These are phyloP conservation scores for Clathrus columnatus DNA, from an alignment of 768 basidiomycete genomes.

Conservation along the genomic window DNA sequence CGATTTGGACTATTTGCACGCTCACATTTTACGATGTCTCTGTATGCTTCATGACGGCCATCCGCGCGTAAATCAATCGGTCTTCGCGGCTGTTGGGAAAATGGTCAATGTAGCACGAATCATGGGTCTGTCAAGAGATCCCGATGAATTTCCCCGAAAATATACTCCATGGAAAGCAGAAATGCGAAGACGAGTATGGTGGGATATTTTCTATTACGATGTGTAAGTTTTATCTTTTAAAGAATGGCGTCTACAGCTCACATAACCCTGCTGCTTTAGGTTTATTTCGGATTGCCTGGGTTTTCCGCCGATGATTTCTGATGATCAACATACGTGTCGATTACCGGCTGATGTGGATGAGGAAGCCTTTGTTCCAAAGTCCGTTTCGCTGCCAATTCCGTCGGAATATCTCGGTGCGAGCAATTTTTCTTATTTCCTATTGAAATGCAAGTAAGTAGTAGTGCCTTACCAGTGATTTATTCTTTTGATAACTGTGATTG, in stretches of 20 bases:
- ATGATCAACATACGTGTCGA: constrained; percentile 45
- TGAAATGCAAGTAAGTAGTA: constrained; percentile 51
- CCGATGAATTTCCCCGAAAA: constrained; percentile 40
- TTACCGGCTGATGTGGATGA: constrained; percentile 53
- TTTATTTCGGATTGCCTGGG: constrained; percentile 63
- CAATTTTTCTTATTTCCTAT: constrained; percentile 40
- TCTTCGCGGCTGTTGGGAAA: constrained; percentile 50
- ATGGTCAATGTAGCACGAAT: constrained; percentile 56
- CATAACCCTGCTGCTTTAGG: constrained; percentile 28
- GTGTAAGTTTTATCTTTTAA: constrained; percentile 39
- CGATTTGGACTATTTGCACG: constrained; percentile 49
- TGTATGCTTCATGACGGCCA: constrained; percentile 45
- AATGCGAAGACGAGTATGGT: constrained; percentile 56
- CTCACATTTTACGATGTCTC: constrained; percentile 50
- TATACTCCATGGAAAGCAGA: constrained; percentile 45
- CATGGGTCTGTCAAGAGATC: constrained; percentile 56
- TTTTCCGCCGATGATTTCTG: constrained; percentile 50
- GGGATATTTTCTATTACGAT: constrained; percentile 74
- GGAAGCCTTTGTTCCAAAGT: constrained; percentile 38
- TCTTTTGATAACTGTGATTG: constrained; percentile 1
- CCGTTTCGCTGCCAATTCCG: constrained; percentile 36
- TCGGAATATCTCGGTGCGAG: constrained; percentile 18
- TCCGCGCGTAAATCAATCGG: constrained; percentile 31
- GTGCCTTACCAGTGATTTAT: background rate
- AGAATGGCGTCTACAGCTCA: background rate